Percentiles rank a stretch among this genome's conserved stretches.
Evolutionary conservation across 192 early-diverging fungal genomes (phyloP).

Genomic region (Haplosporangium gracile): DNA sequence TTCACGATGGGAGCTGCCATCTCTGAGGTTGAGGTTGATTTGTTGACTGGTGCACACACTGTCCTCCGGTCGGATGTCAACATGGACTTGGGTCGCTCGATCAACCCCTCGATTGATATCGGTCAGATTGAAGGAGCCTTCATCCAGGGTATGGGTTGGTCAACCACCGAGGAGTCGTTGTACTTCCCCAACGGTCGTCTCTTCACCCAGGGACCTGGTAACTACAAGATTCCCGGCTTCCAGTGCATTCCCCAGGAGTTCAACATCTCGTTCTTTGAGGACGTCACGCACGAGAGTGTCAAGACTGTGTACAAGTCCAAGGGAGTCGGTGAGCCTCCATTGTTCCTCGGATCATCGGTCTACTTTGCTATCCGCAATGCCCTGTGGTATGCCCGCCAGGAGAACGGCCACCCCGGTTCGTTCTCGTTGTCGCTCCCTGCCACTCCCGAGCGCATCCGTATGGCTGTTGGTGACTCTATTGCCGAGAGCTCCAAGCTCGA

Average conservation of each 20-base stretch:
- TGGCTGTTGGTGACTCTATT: constrained; percentile 78
- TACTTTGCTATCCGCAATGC: constrained; percentile 88
- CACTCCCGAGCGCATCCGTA: constrained; percentile 81
- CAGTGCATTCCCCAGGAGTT: constrained; percentile 84
- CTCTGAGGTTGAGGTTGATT: constrained; percentile 89
- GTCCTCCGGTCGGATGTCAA: constrained; percentile 79
- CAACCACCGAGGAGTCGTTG: constrained; percentile 86
- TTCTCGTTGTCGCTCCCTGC: constrained; percentile 81
- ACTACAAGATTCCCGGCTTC: constrained; percentile 92
- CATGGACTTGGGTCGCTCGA: constrained; percentile 89
- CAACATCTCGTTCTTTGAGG: constrained; percentile 74
- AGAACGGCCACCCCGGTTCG: constrained; percentile 58
- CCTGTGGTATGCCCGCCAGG: constrained; percentile 75
- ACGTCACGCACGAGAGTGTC: constrained; percentile 63
- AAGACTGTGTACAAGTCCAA: constrained; percentile 86
- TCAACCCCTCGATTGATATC: constrained; percentile 91
- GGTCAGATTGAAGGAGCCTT: constrained; percentile 95
- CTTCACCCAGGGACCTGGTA: constrained; percentile 86
- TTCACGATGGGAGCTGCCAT: constrained; percentile 87
- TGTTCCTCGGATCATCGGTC: constrained; percentile 84
- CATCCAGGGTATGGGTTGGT: constrained; percentile 88
- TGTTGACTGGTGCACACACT: constrained; percentile 84
- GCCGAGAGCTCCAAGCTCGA: constrained; percentile 57
- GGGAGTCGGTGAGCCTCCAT: constrained; percentile 90
- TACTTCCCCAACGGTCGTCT: constrained; percentile 81